Evolutionary conservation across 176 grass and related monocot species (phyloP), one percentile per base, ranked within the genome.

Genomic region (Areca catechu): DNA sequence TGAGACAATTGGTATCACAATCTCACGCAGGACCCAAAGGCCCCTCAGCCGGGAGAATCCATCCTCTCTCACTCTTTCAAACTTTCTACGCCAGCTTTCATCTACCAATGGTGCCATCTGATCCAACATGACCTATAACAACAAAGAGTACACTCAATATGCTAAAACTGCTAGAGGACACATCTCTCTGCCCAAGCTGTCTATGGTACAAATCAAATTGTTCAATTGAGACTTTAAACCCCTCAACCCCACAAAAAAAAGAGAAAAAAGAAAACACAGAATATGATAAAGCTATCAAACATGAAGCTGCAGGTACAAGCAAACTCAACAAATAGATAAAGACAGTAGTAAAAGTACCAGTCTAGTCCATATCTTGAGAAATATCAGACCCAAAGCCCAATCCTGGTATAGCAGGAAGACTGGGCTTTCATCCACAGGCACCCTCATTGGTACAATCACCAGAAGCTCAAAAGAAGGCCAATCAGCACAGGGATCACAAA

Each of bases 361-460:
- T 60, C 94, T 75, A 50, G 94, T 99, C 84, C 94, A 89, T 57
- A 99, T 99, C 76, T 99, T 99, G 24, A 99, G 81, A 66, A 93
- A 93, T 72, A 99, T 99, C 49, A 99, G 51, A 6, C 94, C 94
- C 58, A 99, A 73, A 52, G 88, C 94, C 94, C 94, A 99, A 75
- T 99, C 94, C 72, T 99, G 94, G 58, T 99, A 99, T 56, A 99
- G 50, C 23, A 99, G 79, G 66, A 99, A 99, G 74, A 99, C 81
- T 0, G 84, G 84, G 76, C 88, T 99, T 79, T 99, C 88, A 20
- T 99, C 94, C 56, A 93, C 91, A 50, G 94, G 88, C 27, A 99
- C 94, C 69, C 94, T 89, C 81, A 93, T 88, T 14, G 94, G 94
- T n/a, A 99, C 94, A 58, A 93, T 91, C 50, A 99, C 84, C 62